Evolutionary conservation across 108 stramenopile genomes (phyloP).

Genomic region (Stephanodiscus minutulus): DNA sequence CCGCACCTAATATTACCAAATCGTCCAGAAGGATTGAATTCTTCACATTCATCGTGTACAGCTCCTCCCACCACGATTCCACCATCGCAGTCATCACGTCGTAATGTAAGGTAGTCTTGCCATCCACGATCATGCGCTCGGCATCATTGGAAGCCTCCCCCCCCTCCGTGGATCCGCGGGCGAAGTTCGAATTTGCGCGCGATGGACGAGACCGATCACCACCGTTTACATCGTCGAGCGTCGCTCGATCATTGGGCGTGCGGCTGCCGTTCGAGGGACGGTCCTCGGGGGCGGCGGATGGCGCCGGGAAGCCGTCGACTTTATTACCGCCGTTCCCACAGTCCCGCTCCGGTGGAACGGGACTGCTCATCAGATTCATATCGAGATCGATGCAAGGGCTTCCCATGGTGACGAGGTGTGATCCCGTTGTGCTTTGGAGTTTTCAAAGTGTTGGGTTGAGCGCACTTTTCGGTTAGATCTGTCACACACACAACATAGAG

Average conservation of each 20-base stretch:
- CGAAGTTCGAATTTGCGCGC: background rate
- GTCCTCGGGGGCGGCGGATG: background rate
- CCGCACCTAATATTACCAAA: slow-evolving; percentile 44
- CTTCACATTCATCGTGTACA: slow-evolving; percentile 45
- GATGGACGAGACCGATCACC: background rate
- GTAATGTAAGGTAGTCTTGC: background rate
- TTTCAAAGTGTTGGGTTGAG: no score
- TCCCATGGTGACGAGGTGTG: background rate
- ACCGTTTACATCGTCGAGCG: slow-evolving; percentile 2
- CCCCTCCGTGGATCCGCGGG: background rate
- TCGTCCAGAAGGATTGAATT: slow-evolving; percentile 50
- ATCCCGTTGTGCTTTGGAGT: no score
- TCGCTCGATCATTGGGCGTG: background rate
- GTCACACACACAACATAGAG: no score
- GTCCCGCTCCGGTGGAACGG: slow-evolving; percentile 9
- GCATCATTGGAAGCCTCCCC: background rate
- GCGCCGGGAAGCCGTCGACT: background rate
- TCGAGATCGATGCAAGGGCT: slow-evolving; percentile 28
- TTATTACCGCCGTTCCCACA: background rate
- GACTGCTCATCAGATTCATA: slow-evolving; percentile 20
- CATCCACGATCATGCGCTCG: background rate
- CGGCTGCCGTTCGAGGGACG: background rate
- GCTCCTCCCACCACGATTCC: slow-evolving; percentile 43
- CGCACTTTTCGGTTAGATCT: no score
- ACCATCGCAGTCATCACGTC: slow-evolving; percentile 20